phyloP scores from a whole-genome alignment of 768 basidiomycete species.

The Rhodotorula graminis region DNA sequence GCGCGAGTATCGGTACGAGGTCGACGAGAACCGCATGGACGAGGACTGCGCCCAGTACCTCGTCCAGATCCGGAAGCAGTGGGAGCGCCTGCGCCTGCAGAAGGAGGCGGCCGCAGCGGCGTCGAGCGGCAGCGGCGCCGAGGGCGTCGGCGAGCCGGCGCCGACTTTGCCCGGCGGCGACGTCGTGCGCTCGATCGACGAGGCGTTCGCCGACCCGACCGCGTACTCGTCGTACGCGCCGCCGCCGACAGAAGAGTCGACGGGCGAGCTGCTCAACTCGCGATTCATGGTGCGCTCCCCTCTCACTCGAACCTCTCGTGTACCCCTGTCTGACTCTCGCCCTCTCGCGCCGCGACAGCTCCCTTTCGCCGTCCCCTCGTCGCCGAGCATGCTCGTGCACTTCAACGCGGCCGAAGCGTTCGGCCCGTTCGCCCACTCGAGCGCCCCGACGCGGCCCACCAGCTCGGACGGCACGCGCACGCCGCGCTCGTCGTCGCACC shows the following conservation, averaged over 20 bases:
- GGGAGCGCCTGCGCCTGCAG: conserved; percentile 58
- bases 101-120: background rate
- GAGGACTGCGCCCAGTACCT: conserved; percentile 94
- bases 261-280: conserved; percentile 88
- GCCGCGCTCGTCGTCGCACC: conserved; percentile 19
- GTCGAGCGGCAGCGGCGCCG: background rate
- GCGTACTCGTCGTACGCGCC: conserved; percentile 73
- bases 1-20: conserved; percentile 78
- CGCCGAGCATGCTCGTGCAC: conserved; percentile 36
- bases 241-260: conserved; percentile 66
- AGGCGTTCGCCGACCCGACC: conserved; percentile 55
- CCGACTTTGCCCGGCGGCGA: conserved; percentile 17
- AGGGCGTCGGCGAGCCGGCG: conserved; percentile 9
- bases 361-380: conserved; percentile 36
- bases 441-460: background rate
- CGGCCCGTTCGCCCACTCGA: conserved; percentile 21
- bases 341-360: conserved; percentile 11
- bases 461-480: conserved; percentile 6
- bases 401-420: conserved; percentile 27
- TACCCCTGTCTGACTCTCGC: background rate
- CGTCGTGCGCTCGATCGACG: conserved; percentile 60
- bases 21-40: conserved; percentile 83
- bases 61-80: conserved; percentile 90
- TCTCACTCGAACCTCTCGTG: background rate
- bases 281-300: conserved; percentile 74